Evolutionary conservation across 495 filamentous ascomycete species (phyloP), one percentile per base, ranked within the genome.

Genomic region (Oleoguttula mirabilis): DNA sequence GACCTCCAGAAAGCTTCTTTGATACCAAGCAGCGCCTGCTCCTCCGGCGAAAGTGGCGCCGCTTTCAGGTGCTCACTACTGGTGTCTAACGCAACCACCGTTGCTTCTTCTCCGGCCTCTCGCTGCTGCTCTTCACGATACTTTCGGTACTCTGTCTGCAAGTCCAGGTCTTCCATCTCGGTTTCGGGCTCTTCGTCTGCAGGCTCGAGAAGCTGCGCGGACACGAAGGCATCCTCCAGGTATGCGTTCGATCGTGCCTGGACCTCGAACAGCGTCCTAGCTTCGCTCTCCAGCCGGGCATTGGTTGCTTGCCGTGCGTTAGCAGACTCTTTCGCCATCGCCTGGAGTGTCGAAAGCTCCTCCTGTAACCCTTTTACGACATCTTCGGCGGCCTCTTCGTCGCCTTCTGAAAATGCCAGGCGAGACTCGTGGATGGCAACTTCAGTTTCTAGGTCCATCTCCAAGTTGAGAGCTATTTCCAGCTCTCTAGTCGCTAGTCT

Each of bases 191-290:
- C 27, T 21, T 42, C 25, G 24, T 5, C 4, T 8, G 7, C 30
- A 10, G 40, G 28, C 19, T 43, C 40, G 2, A 43, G 5, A 4
- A 43, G 21, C 4, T 8, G 11, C 5, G 30, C 40, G 3, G 6
- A 11, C 15, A 35, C 20, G 40, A 43, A 43, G 3, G 40, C 40
- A 8, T 43, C 40, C 23, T 43, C 40, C 30, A 43, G 12, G 17
- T 11, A n/a, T 4, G 40, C 28, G 15, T 35, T 43, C 30, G 35
- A 4, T 3, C 22, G 30, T 10, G 30, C 17, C 21, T 43, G 40
- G 8, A 5, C 3, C 28, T 25, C 17, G 21, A 15, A 11, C 4
- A 43, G 28, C 3, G 20, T 27, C 19, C 11, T 10, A 10, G 19
- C 15, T 17, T 37, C 21, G 10, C 35, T 37, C 15, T 37, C 15